Evolutionary conservation across 768 basidiomycete genomes (phyloP).

Genomic region (Pulveroboletus sp.): DNA sequence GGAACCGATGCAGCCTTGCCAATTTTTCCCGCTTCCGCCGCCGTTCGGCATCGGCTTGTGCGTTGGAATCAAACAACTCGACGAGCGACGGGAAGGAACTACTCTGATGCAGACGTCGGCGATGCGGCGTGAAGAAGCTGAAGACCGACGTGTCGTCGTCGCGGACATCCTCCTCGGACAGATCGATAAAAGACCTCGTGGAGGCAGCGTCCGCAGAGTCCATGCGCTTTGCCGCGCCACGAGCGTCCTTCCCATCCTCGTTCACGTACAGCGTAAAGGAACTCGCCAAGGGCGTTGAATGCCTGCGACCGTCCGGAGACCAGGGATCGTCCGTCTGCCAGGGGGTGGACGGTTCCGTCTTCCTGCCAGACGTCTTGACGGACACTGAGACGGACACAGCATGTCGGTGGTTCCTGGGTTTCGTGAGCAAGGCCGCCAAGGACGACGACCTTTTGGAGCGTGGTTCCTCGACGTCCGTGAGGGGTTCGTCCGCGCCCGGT

Average conservation of each 20-base stretch:
- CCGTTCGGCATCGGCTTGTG: constrained; percentile 57
- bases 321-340: constrained; percentile 36
- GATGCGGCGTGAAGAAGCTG: constrained; percentile 27
- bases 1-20: constrained; percentile 78
- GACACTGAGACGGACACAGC: constrained; percentile 31
- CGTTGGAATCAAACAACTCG: constrained; percentile 48
- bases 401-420: constrained; percentile 29
- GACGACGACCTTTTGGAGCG: constrained; percentile 25
- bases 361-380: constrained; percentile 15
- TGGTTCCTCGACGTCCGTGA: constrained; percentile 25
- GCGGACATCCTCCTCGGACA: constrained; percentile 56
- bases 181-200: constrained; percentile 53
- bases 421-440: constrained; percentile 28
- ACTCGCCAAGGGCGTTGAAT: constrained; percentile 53
- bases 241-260: background rate
- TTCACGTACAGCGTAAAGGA: constrained; percentile 33
- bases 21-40: constrained; percentile 71
- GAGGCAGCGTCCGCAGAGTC: constrained; percentile 25
- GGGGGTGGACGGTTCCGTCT: constrained; percentile 24
- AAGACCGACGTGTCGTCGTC: constrained; percentile 34
- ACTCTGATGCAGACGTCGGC: constrained; percentile 28
- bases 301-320: constrained; percentile 39
- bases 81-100: constrained; percentile 45
- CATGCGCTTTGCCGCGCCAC: constrained; percentile 5
- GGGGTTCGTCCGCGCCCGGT: constrained; percentile 43